Percentiles rank a stretch among this genome's conserved stretches.
Conservation (phyloP, 345 rosid genomes). For the Lenwebbia sp. region DNA sequence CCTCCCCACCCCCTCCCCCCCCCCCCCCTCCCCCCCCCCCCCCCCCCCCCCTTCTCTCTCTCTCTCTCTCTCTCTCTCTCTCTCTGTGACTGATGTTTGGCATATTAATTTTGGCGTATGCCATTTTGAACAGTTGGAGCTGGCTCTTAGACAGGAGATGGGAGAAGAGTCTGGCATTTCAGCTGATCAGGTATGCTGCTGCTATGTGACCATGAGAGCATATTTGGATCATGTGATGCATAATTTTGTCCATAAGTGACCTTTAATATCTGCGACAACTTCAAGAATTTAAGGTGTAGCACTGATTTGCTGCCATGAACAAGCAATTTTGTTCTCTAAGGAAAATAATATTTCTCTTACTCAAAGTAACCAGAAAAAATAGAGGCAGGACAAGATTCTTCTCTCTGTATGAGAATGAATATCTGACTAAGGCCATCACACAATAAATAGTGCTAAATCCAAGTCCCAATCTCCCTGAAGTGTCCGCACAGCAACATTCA, state of each 20-base stretch:
- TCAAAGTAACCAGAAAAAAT: background rate
- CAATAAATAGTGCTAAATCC: background rate
- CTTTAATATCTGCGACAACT: background rate
- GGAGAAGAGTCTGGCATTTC: constrained; percentile 37
- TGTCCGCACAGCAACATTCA: background rate
- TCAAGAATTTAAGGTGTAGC: background rate
- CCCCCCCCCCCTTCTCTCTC: background rate
- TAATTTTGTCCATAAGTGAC: background rate
- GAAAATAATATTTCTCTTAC: background rate
- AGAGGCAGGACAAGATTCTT: background rate
- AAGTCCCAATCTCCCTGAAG: background rate
- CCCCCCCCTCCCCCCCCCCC: too few relatives aligned
- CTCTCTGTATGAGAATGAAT: background rate
- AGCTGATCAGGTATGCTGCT: constrained; percentile 46
- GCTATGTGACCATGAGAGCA: background rate
- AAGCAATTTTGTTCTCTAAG: background rate
- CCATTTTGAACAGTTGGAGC: constrained; percentile 56
- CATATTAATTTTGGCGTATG: background rate
- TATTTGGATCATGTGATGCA: background rate
- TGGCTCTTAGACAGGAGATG: constrained; percentile 48
- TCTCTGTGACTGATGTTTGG: background rate
- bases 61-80: background rate
- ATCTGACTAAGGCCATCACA: background rate
- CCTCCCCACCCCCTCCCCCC: background rate
- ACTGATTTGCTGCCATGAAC: background rate